A percentile compares a stretch with the other conserved stretches of the same genome.
These are phyloP conservation scores for Dendrostoma leiphaemia DNA, from an alignment of 2,329 filamentous ascomycete genomes.

Conservation along the genomic window DNA sequence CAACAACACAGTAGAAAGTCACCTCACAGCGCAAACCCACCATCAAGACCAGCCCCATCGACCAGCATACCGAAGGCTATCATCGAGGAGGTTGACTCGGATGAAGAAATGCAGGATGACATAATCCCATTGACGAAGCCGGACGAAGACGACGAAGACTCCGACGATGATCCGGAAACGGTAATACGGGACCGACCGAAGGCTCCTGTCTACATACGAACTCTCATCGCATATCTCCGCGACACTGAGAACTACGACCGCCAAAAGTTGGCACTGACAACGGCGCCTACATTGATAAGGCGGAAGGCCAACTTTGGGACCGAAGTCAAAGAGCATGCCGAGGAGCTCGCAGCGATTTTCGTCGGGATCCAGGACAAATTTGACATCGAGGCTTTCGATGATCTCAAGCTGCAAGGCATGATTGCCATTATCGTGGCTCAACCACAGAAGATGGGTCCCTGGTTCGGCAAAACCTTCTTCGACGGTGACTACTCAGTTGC, in stretches of 20 bases:
- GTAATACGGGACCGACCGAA: conserved; percentile 79
- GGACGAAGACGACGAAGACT: conserved; percentile 85
- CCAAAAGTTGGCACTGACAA: conserved; percentile 74
- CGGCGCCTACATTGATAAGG: conserved; percentile 77
- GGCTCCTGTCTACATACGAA: conserved; percentile 86
- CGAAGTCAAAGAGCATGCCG: conserved; percentile 80
- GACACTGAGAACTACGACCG: conserved; percentile 83
- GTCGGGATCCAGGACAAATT: conserved; percentile 83
- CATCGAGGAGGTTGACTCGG: conserved; percentile 65
- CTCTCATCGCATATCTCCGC: conserved; percentile 74
- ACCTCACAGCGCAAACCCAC: conserved; percentile 28
- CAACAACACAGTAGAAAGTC: conserved; percentile 15
- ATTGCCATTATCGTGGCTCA: conserved; percentile 77
- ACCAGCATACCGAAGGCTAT: conserved; percentile 38
- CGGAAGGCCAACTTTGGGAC: conserved; percentile 86
- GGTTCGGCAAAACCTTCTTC: conserved; percentile 84
- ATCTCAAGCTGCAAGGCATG: conserved; percentile 75
- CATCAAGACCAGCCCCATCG: conserved; percentile 27
- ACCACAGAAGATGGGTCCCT: conserved; percentile 75
- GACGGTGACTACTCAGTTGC: conserved; percentile 87
- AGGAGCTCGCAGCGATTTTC: conserved; percentile 75
- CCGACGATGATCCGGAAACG: conserved; percentile 87
- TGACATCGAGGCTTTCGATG: conserved; percentile 74
- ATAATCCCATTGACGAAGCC: conserved; percentile 80
- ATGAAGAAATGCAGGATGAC: conserved; percentile 63